Evolutionary conservation across 441 rosid genomes (phyloP).

Genomic region (Corymbia citriodora): DNA sequence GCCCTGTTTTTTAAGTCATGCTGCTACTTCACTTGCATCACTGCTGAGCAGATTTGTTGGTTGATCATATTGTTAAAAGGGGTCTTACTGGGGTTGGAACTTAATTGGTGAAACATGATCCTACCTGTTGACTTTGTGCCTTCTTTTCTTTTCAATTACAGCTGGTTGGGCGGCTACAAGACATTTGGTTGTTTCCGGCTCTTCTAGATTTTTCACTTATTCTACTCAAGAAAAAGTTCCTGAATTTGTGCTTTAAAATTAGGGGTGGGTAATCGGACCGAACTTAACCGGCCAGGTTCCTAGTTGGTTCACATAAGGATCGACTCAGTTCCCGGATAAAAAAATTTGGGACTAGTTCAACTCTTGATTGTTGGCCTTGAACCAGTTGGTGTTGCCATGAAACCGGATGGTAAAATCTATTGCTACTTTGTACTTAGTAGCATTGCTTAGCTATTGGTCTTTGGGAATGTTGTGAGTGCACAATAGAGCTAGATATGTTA

Average conservation of each 20-base stretch:
- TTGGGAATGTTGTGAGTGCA: neutral
- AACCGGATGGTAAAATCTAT: neutral
- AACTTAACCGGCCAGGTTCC: neutral
- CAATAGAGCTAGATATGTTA: fast-evolving
- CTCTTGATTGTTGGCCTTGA: neutral
- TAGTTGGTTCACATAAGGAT: neutral
- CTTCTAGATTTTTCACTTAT: neutral
- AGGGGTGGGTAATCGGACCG: neutral
- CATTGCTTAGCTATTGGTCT: neutral
- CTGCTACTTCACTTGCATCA: neutral
- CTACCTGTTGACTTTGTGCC: neutral
- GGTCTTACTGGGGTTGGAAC: neutral
- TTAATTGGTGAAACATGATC: neutral
- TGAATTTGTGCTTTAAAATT: neutral
- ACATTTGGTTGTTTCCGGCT: neutral
- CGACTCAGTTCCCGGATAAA: neutral
- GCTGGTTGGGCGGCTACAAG: neutral
- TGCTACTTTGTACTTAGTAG: neutral
- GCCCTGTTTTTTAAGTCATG: neutral
- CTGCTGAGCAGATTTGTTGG: neutral
- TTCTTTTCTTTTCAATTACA: neutral
- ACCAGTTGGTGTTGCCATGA: fast-evolving
- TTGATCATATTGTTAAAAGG: neutral
- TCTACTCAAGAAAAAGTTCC: neutral
- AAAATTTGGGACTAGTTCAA: neutral